Percentiles rank a stretch among this genome's conserved stretches.
Conservation (phyloP, 1,284 basidiomycete species). For the Ustilago curta region DNA sequence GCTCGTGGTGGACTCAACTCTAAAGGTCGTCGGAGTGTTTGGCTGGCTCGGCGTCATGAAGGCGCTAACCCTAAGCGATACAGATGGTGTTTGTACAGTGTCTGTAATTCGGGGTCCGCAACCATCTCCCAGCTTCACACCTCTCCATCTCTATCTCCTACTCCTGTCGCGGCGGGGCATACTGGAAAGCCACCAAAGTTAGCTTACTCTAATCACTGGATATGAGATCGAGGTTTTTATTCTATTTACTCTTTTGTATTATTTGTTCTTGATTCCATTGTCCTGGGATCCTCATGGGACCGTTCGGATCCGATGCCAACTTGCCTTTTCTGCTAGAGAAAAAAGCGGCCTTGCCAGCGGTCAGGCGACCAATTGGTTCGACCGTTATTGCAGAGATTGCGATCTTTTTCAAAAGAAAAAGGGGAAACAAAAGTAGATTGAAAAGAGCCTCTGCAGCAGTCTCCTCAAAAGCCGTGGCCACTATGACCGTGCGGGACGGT, state of each 20-base stretch:
- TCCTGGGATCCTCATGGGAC: too few species aligned
- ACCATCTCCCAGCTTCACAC: not conserved
- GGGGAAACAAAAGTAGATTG: too few species aligned
- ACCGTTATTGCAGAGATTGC: too few species aligned
- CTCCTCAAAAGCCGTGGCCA: not conserved
- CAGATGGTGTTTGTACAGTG: not conserved
- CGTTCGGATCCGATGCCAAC: not conserved
- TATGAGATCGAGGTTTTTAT: too few species aligned
- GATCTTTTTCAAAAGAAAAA: too few species aligned
- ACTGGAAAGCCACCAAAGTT: too few species aligned
- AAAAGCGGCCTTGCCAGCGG: not conserved
- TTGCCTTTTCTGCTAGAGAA: not conserved
- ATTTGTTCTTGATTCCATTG: too few species aligned
- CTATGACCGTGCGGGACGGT: too few species aligned
- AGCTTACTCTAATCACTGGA: not conserved
- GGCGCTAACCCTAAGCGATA: not conserved
- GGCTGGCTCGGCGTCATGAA: not conserved
- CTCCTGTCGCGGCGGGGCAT: not conserved
- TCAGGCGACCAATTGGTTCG: not conserved
- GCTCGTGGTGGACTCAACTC: too few species aligned
- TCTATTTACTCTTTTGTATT: too few species aligned
- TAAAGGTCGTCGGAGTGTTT: too few species aligned
- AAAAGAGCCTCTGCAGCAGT: too few species aligned
- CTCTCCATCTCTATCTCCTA: not conserved
- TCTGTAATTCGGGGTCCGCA: slow-evolving; percentile 4